Percentiles rank a stretch among this genome's conserved stretches.
These are phyloP conservation scores for Cornus florida DNA, from an alignment of 148 eudicot genomes.

Conservation along the genomic window DNA sequence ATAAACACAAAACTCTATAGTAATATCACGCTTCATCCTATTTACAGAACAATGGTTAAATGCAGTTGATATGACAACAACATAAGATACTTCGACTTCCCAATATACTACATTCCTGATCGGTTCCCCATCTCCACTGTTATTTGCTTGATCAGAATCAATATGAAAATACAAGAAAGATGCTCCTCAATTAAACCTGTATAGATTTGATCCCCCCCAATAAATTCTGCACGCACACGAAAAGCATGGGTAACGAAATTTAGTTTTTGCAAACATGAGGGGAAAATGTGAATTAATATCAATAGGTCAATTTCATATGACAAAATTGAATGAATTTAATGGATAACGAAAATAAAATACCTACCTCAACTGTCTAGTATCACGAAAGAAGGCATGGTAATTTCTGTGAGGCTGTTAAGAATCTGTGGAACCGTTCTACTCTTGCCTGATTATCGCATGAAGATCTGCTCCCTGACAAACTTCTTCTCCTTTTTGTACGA, in stretches of 20 bases:
- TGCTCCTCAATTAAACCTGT: constrained; percentile 8
- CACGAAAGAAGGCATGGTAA: constrained; percentile 17
- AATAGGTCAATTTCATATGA: neutral
- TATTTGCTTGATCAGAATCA: constrained; percentile 10
- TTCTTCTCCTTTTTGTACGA: constrained; percentile 44
- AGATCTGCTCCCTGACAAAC: constrained; percentile 21
- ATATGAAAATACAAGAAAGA: neutral
- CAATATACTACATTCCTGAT: constrained; percentile 5
- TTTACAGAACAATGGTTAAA: constrained; percentile 18
- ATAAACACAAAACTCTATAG: constrained; percentile 6
- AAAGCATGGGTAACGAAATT: neutral
- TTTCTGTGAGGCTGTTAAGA: constrained; percentile 34
- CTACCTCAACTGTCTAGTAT: constrained; percentile 9
- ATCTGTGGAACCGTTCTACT: constrained; percentile 49
- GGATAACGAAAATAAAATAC: neutral
- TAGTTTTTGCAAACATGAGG: too few species aligned
- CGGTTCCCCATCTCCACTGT: constrained; percentile 2
- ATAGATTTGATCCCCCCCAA: constrained; percentile 19
- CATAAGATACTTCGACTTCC: neutral
- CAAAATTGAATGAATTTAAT: neutral
- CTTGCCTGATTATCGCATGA: constrained; percentile 29
- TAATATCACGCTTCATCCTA: constrained; percentile 18
- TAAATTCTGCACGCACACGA: neutral
- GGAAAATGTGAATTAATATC: neutral
- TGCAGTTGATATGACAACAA: neutral